Conservation (phyloP, 768 basidiomycete genomes). For the Hypholoma fasciculare region DNA sequence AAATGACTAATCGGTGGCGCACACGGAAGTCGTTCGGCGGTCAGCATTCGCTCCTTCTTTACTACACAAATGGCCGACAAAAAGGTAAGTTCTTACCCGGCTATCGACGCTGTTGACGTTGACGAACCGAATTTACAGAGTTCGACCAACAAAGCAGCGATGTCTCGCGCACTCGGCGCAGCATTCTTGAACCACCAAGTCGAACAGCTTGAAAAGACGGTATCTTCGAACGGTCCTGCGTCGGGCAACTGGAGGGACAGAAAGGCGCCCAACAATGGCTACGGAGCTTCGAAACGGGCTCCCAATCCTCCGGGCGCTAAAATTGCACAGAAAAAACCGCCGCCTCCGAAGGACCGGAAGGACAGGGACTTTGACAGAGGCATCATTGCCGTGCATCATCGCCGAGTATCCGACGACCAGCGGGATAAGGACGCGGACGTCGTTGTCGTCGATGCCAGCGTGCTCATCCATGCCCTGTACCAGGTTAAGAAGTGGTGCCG, state of each 20-base stretch:
- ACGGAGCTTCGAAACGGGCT: slow-evolving; percentile 29
- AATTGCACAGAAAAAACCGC: slow-evolving; percentile 29
- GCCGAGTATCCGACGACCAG: slow-evolving; percentile 28
- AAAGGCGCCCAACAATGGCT: slow-evolving; percentile 17
- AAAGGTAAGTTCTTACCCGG: slow-evolving; percentile 22
- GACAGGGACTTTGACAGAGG: slow-evolving; percentile 22
- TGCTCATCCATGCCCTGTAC: slow-evolving; percentile 74
- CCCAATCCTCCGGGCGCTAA: slow-evolving; percentile 31
- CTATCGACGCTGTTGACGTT: not conserved
- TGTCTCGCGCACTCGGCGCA: slow-evolving; percentile 86
- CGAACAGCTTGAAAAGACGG: slow-evolving; percentile 81
- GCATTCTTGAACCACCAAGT: slow-evolving; percentile 88
- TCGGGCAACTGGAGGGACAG: slow-evolving; percentile 66
- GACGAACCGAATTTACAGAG: slow-evolving; percentile 3
- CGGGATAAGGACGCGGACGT: slow-evolving; percentile 73
- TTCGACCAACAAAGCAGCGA: slow-evolving; percentile 62
- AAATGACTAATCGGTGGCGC: not conserved
- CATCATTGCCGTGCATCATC: slow-evolving; percentile 15
- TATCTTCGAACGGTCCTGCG: slow-evolving; percentile 46
- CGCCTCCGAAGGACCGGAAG: slow-evolving; percentile 10
- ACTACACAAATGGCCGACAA: slow-evolving; percentile 28
- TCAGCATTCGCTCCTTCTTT: not conserved
- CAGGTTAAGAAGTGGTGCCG: slow-evolving; percentile 84
- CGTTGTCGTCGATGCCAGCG: slow-evolving; percentile 79
- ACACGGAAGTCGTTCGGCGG: not conserved